A percentile compares a stretch with the other conserved stretches of the same genome.
Conservation (phyloP, 140 eudicot genomes). For the Flaveria floridana region DNA sequence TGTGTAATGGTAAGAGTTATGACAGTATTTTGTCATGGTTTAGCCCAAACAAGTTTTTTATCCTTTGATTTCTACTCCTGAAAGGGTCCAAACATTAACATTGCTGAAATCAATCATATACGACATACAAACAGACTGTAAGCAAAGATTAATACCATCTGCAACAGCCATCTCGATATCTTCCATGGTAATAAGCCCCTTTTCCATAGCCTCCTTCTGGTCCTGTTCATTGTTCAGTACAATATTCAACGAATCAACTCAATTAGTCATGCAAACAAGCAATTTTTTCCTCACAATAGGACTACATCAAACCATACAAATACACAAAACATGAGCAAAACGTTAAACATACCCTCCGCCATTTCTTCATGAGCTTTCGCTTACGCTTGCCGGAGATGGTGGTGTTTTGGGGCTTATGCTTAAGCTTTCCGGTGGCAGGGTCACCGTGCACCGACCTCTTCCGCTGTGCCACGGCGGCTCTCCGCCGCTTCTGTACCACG, state of each 20-base stretch:
- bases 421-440: slow-evolving; percentile 60
- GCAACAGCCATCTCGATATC: slow-evolving; percentile 95
- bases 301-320: background rate
- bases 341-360: slow-evolving; percentile 65
- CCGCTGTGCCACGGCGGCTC: slow-evolving; percentile 61
- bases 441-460: slow-evolving; percentile 74
- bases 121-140: background rate
- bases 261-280: background rate
- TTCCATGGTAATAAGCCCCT: slow-evolving; percentile 78
- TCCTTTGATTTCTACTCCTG: background rate
- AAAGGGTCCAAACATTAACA: background rate
- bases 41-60: background rate
- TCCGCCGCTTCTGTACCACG: slow-evolving; percentile 80
- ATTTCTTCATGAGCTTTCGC: slow-evolving; percentile 82
- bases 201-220: slow-evolving; percentile 81
- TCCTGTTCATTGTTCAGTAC: slow-evolving; percentile 49
- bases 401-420: slow-evolving; percentile 50
- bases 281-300: background rate
- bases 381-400: slow-evolving; percentile 90
- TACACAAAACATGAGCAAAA: background rate
- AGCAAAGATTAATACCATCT: slow-evolving; percentile 41
- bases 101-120: background rate
- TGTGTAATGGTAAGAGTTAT: background rate
- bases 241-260: background rate
- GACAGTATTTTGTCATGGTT: background rate